Evolutionary conservation across 306 rosid genomes (phyloP).

Genomic region (Rosa persica): DNA sequence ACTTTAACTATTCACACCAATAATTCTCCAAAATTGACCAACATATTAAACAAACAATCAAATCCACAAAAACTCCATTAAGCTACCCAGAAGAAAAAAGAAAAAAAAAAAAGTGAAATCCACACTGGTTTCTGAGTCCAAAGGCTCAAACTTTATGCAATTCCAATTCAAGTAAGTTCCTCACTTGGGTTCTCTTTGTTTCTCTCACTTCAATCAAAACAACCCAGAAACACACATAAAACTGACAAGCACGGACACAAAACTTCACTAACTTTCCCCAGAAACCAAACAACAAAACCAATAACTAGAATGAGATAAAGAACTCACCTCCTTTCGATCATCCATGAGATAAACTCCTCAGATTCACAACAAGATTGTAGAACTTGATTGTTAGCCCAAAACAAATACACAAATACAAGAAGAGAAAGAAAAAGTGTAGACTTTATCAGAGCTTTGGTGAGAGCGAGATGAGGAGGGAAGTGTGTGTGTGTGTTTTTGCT

Average conservation of each 20-base stretch:
- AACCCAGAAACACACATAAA: not conserved
- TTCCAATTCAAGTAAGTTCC: not conserved
- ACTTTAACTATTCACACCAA: not conserved
- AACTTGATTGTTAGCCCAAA: not conserved
- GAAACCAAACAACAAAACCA: constrained; percentile 24
- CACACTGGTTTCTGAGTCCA: not conserved
- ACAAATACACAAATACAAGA: not conserved
- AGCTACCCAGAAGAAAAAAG: constrained; percentile 13
- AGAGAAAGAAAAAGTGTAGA: not conserved
- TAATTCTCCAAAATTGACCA: not conserved
- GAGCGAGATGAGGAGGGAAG: not conserved
- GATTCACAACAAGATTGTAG: constrained; percentile 21
- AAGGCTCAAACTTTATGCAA: not conserved
- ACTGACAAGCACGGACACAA: not conserved
- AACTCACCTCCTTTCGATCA: constrained; percentile 79
- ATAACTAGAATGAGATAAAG: constrained; percentile 21
- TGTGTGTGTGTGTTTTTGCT: not conserved
- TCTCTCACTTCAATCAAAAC: not conserved
- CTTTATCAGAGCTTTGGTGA: not conserved
- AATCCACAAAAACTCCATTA: not conserved
- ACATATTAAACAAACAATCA: not conserved
- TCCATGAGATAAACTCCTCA: constrained; percentile 55
- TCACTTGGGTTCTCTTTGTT: not conserved
- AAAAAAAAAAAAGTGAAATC: not conserved
- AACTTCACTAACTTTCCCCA: not conserved